These are phyloP conservation scores for Cucurbita pepo DNA, from an alignment of 306 rosid species.

Conservation along the genomic window DNA sequence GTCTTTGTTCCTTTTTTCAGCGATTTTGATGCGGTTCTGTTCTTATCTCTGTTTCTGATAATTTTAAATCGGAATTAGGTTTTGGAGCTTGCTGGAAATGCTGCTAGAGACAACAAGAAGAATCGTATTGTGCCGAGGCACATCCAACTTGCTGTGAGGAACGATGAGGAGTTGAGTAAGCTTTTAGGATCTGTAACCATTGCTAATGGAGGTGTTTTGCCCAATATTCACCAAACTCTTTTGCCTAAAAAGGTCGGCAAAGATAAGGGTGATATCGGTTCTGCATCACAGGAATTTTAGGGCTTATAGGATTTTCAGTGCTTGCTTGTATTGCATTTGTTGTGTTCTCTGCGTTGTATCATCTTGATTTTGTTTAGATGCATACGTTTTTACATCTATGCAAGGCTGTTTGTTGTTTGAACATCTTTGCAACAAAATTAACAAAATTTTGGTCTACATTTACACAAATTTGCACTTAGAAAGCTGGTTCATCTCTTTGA, in stretches of 20 bases:
- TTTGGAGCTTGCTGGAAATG: constrained; percentile 1
- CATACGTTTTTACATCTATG: background rate
- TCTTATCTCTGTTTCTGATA: no score
- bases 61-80: background rate
- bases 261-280: constrained; percentile 2
- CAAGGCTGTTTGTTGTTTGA: background rate
- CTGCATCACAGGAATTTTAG: constrained; percentile 2
- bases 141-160: background rate
- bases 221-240: constrained; percentile 1
- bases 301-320: background rate
- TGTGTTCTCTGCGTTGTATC: background rate
- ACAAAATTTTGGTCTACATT: no score
- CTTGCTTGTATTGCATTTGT: background rate
- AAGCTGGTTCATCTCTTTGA: no score
- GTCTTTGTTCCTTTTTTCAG: background rate
- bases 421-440: no score
- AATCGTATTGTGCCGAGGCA: background rate
- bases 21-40: background rate
- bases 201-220: constrained; percentile 1
- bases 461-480: no score
- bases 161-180: constrained; percentile 4
- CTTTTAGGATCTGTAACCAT: constrained; percentile 4
- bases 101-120: constrained; percentile 5
- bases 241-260: background rate
- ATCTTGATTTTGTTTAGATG: background rate